Percentiles rank a stretch among this genome's conserved stretches.
Evolutionary conservation across 1,139 yeast genomes (phyloP).

Genomic region (Sugiyamaella pinicola): DNA sequence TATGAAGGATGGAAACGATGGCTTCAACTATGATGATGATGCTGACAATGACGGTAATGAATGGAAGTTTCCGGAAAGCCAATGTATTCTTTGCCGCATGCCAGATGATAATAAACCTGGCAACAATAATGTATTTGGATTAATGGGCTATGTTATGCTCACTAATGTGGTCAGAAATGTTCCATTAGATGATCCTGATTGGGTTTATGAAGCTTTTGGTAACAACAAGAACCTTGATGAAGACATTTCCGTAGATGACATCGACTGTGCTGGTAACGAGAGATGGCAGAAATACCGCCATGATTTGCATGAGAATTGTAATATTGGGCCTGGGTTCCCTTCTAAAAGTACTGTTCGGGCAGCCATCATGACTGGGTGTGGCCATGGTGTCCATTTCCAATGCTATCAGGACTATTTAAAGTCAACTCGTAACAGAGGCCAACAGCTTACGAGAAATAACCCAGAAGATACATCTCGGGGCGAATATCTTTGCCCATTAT

Average conservation of each 20-base stretch:
- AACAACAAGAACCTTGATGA: conserved; percentile 22
- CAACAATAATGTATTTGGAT: conserved; percentile 69
- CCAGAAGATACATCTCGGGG: conserved; percentile 73
- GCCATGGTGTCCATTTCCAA: conserved; percentile 88
- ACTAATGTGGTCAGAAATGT: conserved; percentile 64
- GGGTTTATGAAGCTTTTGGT: conserved; percentile 68
- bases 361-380: conserved; percentile 77
- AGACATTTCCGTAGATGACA: conserved; percentile 37
- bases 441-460: conserved; percentile 76
- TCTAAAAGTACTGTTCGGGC: conserved; percentile 41
- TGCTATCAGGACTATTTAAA: conserved; percentile 70
- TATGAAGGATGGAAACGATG: conserved; percentile 36
- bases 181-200: conserved; percentile 64
- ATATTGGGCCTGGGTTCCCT: conserved; percentile 75
- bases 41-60: conserved; percentile 46
- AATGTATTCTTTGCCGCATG: conserved; percentile 88
- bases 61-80: conserved; percentile 78
- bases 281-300: conserved; percentile 48
- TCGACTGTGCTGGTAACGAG: conserved; percentile 39
- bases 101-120: conserved; percentile 52
- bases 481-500: conserved; percentile 86
- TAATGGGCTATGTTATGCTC: conserved; percentile 60
- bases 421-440: conserved; percentile 55
- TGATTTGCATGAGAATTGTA: conserved; percentile 44
- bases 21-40: conserved; percentile 37